A percentile compares a stretch with the other conserved stretches of the same genome.
phyloP scores from a whole-genome alignment of 2,329 filamentous ascomycete genomes.

The Epichloe coenophiala region DNA sequence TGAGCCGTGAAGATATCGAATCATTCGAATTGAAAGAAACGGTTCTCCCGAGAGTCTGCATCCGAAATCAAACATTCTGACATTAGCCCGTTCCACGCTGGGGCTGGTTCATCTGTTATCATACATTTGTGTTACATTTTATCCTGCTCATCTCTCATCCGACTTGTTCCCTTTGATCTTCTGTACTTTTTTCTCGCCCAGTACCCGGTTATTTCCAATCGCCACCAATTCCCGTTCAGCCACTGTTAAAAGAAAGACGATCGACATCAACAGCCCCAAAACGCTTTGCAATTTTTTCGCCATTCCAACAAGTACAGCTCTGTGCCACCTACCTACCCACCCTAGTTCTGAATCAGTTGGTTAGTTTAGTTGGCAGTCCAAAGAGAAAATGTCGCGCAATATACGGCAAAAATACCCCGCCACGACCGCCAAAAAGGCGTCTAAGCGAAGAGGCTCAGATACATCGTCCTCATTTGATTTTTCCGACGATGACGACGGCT shows the following conservation, averaged over 20 bases:
- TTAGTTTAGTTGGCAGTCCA: not conserved
- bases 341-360: not conserved
- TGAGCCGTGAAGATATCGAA: conserved; percentile 12
- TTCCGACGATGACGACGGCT: conserved; percentile 61
- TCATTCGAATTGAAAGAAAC: conserved; percentile 5
- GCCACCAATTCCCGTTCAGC: not conserved
- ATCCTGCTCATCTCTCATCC: not conserved
- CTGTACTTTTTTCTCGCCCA: not conserved
- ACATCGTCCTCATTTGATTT: conserved; percentile 42
- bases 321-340: not conserved
- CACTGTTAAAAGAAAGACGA: not conserved
- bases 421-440: conserved; percentile 27
- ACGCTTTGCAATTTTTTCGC: not conserved
- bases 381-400: conserved; percentile 35
- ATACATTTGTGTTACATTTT: not conserved
- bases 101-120: conserved; percentile 11
- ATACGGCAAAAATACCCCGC: conserved; percentile 32
- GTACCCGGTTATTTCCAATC: too few relatives aligned
- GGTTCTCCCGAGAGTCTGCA: conserved; percentile 25
- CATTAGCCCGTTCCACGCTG: conserved; percentile 17
- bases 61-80: conserved; percentile 21
- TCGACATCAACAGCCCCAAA: not conserved
- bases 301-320: not conserved
- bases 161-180: not conserved
- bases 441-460: conserved; percentile 36